A percentile compares a stretch with the other conserved stretches of the same genome.
Evolutionary conservation across 495 filamentous ascomycete species (phyloP).

Genomic region (Aspergillus biplanus): DNA sequence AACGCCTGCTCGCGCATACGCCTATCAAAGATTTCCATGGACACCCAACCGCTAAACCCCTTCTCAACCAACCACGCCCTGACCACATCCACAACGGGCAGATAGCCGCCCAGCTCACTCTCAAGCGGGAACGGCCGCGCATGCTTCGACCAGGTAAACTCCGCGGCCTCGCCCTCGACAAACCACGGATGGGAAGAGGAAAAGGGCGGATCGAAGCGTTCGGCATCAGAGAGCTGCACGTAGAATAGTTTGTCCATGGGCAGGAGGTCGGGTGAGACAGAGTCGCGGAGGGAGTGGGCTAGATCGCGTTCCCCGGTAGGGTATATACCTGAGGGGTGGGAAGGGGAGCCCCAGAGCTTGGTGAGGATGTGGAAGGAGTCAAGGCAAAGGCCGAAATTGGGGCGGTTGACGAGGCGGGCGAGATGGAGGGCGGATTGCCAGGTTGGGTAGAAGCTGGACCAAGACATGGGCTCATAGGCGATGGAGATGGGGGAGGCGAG

Average conservation of each 20-base stretch:
- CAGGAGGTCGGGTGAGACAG: conserved; percentile 49
- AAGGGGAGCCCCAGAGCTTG: conserved; percentile 66
- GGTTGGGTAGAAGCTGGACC: conserved; percentile 65
- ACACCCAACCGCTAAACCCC: conserved; percentile 71
- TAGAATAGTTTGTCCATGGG: conserved; percentile 69
- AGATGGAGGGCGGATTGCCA: conserved; percentile 69
- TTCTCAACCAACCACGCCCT: conserved; percentile 62
- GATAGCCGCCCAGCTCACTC: conserved; percentile 62
- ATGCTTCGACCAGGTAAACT: conserved; percentile 80
- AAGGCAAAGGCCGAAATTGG: conserved; percentile 73
- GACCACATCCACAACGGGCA: conserved; percentile 51
- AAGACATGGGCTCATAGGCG: conserved; percentile 72
- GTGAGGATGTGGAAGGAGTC: conserved; percentile 76
- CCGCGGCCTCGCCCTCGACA: conserved; percentile 59
- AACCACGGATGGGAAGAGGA: conserved; percentile 64
- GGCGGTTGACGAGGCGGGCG: conserved; percentile 58
- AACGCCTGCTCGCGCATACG: conserved; percentile 56
- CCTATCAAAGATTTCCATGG: conserved; percentile 73
- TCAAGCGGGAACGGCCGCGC: conserved; percentile 72
- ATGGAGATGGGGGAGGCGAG: conserved; percentile 59
- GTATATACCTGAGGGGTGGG: conserved; percentile 51
- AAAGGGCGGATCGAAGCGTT: conserved; percentile 62
- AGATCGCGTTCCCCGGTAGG: conserved; percentile 57
- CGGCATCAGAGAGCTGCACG: conserved; percentile 74
- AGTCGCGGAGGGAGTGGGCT: conserved; percentile 54